A percentile compares a stretch with the other conserved stretches of the same genome.
Conservation (phyloP, 257 asterid genomes). For the Penstemon barbatus region DNA sequence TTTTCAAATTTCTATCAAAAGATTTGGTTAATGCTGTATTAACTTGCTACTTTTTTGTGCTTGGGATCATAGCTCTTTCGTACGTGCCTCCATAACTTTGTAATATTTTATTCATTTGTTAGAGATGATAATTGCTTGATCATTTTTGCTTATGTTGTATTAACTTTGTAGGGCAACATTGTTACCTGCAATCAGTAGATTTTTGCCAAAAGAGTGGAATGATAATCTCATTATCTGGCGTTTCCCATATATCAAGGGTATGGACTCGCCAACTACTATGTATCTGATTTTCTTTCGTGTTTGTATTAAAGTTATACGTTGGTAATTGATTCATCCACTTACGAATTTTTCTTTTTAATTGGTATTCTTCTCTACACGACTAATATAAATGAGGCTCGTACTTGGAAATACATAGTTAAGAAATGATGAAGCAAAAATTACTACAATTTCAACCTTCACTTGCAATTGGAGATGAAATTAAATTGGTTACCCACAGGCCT, state of each 20-base stretch:
- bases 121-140: not conserved
- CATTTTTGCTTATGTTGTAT: conserved; percentile 21
- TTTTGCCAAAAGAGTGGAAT: conserved; percentile 82
- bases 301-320: not conserved
- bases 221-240: conserved; percentile 69
- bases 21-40: conserved; percentile 98
- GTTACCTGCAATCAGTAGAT: conserved; percentile 70
- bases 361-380: not conserved
- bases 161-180: conserved; percentile 75
- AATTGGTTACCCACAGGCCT: too few species aligned
- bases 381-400: not conserved
- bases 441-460: not conserved
- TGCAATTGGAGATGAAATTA: not conserved
- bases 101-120: conserved; percentile 21
- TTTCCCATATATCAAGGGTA: conserved; percentile 74
- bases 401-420: not conserved
- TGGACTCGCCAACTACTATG: conserved; percentile 28
- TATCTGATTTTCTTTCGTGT: conserved; percentile 24
- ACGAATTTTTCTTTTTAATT: conserved; percentile 4
- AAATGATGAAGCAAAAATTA: not conserved
- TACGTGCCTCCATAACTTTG: conserved; percentile 49
- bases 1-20: conserved; percentile 90
- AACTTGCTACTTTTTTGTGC: conserved; percentile 90
- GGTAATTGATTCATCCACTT: conserved; percentile 4
- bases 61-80: conserved; percentile 95